Evolutionary conservation across 352 stramenopile genomes (phyloP), one percentile per base, ranked within the genome.

Genomic region (Pelagophyceae sp.): DNA sequence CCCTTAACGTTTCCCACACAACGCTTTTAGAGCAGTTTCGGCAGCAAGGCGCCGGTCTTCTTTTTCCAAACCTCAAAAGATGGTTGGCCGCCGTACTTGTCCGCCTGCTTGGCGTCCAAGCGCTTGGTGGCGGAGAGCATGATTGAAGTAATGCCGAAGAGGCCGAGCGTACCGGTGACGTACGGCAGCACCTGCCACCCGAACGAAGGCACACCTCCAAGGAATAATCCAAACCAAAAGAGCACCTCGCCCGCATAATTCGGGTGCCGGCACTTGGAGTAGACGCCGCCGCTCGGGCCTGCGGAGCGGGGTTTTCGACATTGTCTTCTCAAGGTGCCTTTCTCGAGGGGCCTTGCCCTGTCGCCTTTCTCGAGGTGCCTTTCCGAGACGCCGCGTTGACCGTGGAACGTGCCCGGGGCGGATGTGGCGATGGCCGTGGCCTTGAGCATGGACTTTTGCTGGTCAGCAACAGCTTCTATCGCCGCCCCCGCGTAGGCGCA

Each of bases 211-310:
- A 38, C 51, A 3, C 84, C 84, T 20, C 63, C 76, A 20, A 84
- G 61, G 76, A 83, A 85, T 0, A 87, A 27, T 25, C 84, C 84
- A 29, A 84, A 75, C 91, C 91, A 97, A 83, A 96, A 92, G 65
- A 90, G 81, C 71, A 96, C 92, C 84, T 97, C 93, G 3, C 91
- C 91, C 37, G 88, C 90, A 80, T 97, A 96, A 78, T 96, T 97
- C 0, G 92, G 93, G 87, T 97, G 93, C 51, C 92, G 89, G 74
- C 86, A 94, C 78, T 85, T 50, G 20, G 54, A 60, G 70, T 86
- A 88, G 25, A 79, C 64, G 63, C 77, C 81, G 33, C 72, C 77
- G 29, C 72, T 81, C 0, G 81, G 81, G n/a, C 81, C 81, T 19
- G 78, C 71, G 78, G 82, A 85, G 37, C 45, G 11, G 45, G 45